A percentile compares a stretch with the other conserved stretches of the same genome.
phyloP scores from a whole-genome alignment of 2,329 filamentous ascomycete genomes.

The Stromatinia cepivora region DNA sequence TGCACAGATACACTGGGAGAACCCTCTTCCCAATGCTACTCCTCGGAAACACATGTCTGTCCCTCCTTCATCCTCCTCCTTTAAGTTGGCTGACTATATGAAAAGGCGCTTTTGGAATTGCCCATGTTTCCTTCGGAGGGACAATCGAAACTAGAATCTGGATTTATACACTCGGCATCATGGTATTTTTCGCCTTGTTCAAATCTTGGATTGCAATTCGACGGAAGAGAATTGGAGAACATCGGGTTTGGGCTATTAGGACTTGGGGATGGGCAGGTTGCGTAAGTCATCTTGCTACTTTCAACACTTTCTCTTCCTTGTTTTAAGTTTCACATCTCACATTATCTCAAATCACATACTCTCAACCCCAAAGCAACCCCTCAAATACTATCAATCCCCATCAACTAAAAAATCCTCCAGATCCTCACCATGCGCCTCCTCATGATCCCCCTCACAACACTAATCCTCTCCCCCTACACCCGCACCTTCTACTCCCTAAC shows the following conservation, averaged over 20 bases:
- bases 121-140: conserved; percentile 6
- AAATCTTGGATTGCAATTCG: conserved; percentile 14
- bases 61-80: background rate
- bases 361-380: too few species aligned
- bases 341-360: too few species aligned
- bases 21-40: background rate
- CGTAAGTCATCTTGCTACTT: background rate
- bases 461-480: background rate
- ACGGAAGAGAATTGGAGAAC: background rate
- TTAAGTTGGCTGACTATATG: background rate
- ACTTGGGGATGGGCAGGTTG: conserved; percentile 17
- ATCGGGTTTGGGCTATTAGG: conserved; percentile 19
- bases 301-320: background rate
- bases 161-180: conserved; percentile 5
- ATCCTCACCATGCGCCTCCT: conserved; percentile 14
- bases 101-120: conserved; percentile 13
- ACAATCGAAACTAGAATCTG: conserved; percentile 15
- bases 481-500: conserved; percentile 9
- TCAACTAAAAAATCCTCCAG: background rate
- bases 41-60: conserved; percentile 10
- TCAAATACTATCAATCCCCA: background rate
- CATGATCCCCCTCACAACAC: background rate
- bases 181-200: background rate
- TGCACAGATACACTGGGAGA: conserved; percentile 12
- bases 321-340: background rate